phyloP scores from a whole-genome alignment of 1,284 basidiomycete genomes.

The Xerocomus minutiporus region DNA sequence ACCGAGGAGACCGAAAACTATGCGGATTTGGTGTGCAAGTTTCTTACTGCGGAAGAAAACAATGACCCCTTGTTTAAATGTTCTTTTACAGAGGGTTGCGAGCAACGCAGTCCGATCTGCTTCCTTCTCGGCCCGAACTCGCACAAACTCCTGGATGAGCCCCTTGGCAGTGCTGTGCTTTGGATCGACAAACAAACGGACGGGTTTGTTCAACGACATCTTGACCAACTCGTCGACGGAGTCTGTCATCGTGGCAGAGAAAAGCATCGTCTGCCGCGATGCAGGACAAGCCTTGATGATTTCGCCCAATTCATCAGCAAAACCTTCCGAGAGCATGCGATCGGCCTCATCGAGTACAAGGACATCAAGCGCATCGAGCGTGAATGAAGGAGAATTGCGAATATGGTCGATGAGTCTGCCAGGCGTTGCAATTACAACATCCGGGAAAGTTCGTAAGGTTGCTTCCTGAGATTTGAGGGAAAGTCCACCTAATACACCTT shows the following conservation, averaged over 20 bases:
- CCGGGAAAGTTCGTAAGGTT: conserved; percentile 80
- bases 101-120: conserved; percentile 81
- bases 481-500: conserved; percentile 63
- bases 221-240: conserved; percentile 90
- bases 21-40: conserved; percentile 92
- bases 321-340: conserved; percentile 96
- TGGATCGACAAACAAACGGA: conserved; percentile 93
- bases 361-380: conserved; percentile 89
- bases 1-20: conserved; percentile 86
- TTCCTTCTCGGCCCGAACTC: conserved; percentile 76
- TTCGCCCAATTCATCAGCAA: conserved; percentile 92
- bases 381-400: conserved; percentile 92
- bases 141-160: conserved; percentile 94
- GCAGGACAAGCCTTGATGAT: conserved; percentile 88
- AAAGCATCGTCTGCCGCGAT: conserved; percentile 95
- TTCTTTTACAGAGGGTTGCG: conserved; percentile 80
- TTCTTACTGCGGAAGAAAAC: conserved; percentile 96
- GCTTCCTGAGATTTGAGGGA: conserved; percentile 89
- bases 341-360: conserved; percentile 97
- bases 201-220: conserved; percentile 88
- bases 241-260: conserved; percentile 98
- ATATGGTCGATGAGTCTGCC: conserved; percentile 96
- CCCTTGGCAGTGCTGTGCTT: conserved; percentile 84
- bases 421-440: conserved; percentile 92
- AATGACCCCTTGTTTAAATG: conserved; percentile 82